Conservation (phyloP, 2,329 filamentous ascomycete species). For the Exophiala mesophila region DNA sequence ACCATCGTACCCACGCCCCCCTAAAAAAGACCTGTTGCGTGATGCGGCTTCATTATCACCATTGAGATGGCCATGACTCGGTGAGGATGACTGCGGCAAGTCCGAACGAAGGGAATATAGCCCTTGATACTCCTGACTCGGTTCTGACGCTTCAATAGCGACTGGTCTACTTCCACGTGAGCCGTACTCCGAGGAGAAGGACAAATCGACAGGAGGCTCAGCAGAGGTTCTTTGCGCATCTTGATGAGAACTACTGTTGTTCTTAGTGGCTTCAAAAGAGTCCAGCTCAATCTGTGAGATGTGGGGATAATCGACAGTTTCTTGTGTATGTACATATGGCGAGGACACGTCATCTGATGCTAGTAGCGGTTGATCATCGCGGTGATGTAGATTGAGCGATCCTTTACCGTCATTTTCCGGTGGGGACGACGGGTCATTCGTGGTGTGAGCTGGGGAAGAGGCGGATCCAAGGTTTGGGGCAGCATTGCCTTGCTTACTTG, state of each 20-base stretch:
- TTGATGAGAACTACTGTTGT: constrained; percentile 23
- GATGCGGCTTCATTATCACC: constrained; percentile 3
- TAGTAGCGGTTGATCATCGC: background rate
- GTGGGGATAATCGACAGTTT: constrained; percentile 25
- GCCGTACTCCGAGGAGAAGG: constrained; percentile 10
- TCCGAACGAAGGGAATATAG: constrained; percentile 10
- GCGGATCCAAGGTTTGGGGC: background rate
- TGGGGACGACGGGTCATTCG: too few species aligned
- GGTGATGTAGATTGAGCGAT: background rate
- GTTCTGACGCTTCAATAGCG: background rate
- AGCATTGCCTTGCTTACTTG: background rate
- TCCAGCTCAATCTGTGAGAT: constrained; percentile 23
- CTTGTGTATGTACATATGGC: constrained; percentile 19
- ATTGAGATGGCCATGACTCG: background rate
- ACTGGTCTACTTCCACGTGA: background rate
- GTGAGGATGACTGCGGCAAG: constrained; percentile 14
- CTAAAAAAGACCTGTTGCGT: constrained; percentile 20
- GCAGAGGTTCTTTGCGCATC: constrained; percentile 25
- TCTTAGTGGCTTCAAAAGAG: constrained; percentile 10
- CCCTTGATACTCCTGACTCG: constrained; percentile 1
- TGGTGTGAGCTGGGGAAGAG: too few species aligned
- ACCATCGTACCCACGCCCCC: constrained; percentile 20
- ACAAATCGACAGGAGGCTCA: constrained; percentile 12
- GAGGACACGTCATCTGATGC: constrained; percentile 9
- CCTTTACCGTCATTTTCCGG: background rate